Conservation (phyloP, 805 yeast species). For the Peterozyma toletana region DNA sequence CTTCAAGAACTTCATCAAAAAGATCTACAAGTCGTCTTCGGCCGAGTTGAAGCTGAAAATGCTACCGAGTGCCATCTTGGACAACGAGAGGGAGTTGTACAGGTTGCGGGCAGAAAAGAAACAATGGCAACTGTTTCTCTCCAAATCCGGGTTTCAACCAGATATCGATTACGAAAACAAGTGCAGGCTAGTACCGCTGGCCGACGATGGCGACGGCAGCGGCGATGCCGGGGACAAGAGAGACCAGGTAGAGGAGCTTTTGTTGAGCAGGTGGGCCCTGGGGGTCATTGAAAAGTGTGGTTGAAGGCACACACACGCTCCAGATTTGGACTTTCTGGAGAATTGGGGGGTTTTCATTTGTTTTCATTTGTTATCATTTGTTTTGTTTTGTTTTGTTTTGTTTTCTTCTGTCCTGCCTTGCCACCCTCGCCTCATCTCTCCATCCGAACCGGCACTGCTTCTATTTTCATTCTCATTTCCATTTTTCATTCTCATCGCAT, state of each 20-base stretch:
- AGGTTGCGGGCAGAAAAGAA: conserved; percentile 6
- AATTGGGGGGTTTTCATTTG: too few relatives aligned
- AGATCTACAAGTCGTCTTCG: conserved; percentile 22
- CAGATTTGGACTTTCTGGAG: too few relatives aligned
- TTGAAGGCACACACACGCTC: too few relatives aligned
- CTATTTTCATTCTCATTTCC: too few relatives aligned
- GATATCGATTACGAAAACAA: not conserved
- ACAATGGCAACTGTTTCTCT: not conserved
- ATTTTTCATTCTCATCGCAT: too few relatives aligned
- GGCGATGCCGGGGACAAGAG: conserved; percentile 7
- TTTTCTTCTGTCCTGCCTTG: too few relatives aligned
- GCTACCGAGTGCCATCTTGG: conserved; percentile 17
- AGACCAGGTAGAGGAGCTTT: conserved; percentile 33
- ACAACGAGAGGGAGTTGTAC: conserved; percentile 14
- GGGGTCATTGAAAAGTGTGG: conserved; percentile 18
- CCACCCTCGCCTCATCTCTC: too few relatives aligned
- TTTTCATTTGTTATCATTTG: too few relatives aligned
- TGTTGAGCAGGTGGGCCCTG: conserved; percentile 44
- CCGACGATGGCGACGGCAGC: not conserved
- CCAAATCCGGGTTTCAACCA: not conserved
- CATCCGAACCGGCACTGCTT: too few relatives aligned
- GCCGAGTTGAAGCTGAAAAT: conserved; percentile 16
- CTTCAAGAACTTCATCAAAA: conserved; percentile 20
- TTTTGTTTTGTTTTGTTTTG: too few relatives aligned
- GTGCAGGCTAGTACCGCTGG: not conserved